These are phyloP conservation scores for Holtermanniella nyarrowii DNA, from an alignment of 768 basidiomycete species.

Conservation along the genomic window DNA sequence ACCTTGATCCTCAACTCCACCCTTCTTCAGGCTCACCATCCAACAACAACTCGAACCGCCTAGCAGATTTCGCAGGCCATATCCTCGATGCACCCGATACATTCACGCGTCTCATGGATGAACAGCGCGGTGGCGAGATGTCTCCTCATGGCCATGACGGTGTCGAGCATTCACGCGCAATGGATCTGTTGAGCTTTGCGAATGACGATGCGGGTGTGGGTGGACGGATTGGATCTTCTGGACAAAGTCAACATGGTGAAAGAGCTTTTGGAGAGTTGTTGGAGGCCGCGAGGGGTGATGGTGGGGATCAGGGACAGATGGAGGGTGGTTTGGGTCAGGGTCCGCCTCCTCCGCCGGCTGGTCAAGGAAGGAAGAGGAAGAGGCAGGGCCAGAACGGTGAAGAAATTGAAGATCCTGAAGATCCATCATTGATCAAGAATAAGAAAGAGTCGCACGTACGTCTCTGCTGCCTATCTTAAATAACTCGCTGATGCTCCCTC, in stretches of 20 bases:
- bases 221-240: neutral
- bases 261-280: constrained; percentile 11
- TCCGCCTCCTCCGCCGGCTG: constrained; percentile 1
- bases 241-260: neutral
- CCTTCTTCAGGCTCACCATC: constrained; percentile 1
- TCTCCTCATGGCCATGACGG: neutral
- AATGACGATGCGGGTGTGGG: constrained; percentile 2
- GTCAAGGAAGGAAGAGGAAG: neutral
- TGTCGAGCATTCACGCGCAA: constrained; percentile 4
- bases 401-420: too few relatives aligned
- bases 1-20: constrained; percentile 13
- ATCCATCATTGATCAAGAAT: neutral
- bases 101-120: neutral
- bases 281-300: constrained; percentile 3
- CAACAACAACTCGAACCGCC: constrained; percentile 7
- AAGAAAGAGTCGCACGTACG: neutral
- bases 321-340: neutral
- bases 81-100: constrained; percentile 6
- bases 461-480: neutral
- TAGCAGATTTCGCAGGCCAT: constrained; percentile 24
- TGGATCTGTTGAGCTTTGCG: constrained; percentile 11
- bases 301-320: constrained; percentile 5
- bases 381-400: neutral
- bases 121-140: neutral
- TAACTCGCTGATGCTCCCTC: constrained; percentile 40